Base-by-base conservation (phyloP, 1,139 yeast genomes). In the Diutina rugosa region DNA sequence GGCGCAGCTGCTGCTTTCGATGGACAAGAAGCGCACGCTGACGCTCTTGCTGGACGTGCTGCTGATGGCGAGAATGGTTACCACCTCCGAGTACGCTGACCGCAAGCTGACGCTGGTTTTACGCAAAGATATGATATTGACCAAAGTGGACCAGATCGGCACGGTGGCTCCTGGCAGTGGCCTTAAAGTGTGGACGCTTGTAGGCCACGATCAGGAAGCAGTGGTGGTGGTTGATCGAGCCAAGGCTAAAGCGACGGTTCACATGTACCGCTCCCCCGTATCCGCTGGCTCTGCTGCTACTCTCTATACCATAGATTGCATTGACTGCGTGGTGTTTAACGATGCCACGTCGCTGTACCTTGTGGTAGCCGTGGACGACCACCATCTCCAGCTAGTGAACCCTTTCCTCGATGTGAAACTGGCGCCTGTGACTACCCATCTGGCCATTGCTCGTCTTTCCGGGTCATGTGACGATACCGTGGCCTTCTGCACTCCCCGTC, bases 81-180 rank as follows among this genome's bases (percentile, higher is more conserved):
- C 78, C 3, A 62, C 59, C 26, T 38, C 71, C 3, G 69, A 73
- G 4, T 65, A 69, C 35, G 61, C 71, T 6, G 77, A 72, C 29
- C 59, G 65, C 1, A 55, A 67, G 30, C 48, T 56, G 59, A 29
- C 61, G 47, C 41, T 58, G 5, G 56, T 47, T 56, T 68, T 81
- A 51, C 70, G 80, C 53, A 87, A 86, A 62, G 95, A 89, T 65
- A 77, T 85, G 65, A 82, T 85, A 21, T 70, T 88, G 58, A 82
- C 90, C 0, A 80, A 77, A 61, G 69, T 87, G 6, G 85, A 83
- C 41, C 69, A 79, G 0, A 67, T 80, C 28, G 69, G 70, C 18
- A 62, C 70, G 26, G 66, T 66, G 18, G 68, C 69, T 7, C 65
- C 69, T 32, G 59, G 66, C n/a, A 61, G 65, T 4, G 65, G 69